These are phyloP conservation scores for Aspergillus avenaceus DNA, from an alignment of 495 filamentous ascomycete species.

Conservation along the genomic window DNA sequence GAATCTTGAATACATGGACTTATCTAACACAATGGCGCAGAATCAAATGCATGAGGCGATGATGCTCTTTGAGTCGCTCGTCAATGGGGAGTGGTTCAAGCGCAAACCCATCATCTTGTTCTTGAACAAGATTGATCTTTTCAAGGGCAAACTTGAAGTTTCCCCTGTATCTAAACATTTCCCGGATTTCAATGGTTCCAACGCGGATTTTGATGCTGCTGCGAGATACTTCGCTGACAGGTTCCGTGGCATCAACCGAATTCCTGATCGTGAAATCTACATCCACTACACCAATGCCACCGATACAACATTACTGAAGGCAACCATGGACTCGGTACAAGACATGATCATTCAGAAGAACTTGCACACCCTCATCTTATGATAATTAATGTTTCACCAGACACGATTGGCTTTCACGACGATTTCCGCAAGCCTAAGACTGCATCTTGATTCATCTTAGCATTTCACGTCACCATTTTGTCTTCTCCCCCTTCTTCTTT, in stretches of 20 bases:
- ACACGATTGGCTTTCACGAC: constrained; percentile 23
- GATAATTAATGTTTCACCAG: constrained; percentile 31
- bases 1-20: not conserved
- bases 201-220: constrained; percentile 55
- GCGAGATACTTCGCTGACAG: constrained; percentile 86
- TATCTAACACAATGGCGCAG: constrained; percentile 37
- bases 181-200: constrained; percentile 74
- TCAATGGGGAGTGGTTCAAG: constrained; percentile 96
- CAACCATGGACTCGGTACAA: constrained; percentile 95
- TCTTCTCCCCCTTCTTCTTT: constrained; percentile 6
- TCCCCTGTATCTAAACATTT: constrained; percentile 88
- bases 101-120: constrained; percentile 95
- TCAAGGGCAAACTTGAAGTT: constrained; percentile 78
- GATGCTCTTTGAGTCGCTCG: constrained; percentile 96
- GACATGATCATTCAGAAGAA: constrained; percentile 99
- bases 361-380: constrained; percentile 89
- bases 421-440: constrained; percentile 22
- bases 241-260: constrained; percentile 81
- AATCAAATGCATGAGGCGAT: constrained; percentile 99
- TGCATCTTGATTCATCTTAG: constrained; percentile 17
- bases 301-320: constrained; percentile 92
- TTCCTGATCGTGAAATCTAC: constrained; percentile 84
- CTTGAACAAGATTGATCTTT: constrained; percentile 98
- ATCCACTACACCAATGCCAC: constrained; percentile 93
- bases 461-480: constrained; percentile 15